Base-by-base conservation (phyloP, 2,329 filamentous ascomycete genomes). In the Samsoniella hepiali region DNA sequence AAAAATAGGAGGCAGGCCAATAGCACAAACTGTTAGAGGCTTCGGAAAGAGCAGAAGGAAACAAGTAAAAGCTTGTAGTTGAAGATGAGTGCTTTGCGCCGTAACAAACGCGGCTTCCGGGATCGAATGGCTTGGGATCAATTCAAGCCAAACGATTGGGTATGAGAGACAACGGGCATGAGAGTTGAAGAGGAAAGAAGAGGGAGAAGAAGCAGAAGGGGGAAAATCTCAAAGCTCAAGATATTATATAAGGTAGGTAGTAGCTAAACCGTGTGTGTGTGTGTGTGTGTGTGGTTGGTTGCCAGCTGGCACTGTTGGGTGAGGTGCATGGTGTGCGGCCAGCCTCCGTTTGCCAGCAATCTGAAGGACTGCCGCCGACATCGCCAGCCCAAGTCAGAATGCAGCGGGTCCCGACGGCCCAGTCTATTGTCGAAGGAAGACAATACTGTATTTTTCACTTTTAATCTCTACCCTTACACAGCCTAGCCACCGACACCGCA, bases 331-430 rank as follows among this genome's bases (percentile, higher is more conserved):
- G 13, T 49, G 34, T 44, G 54, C 42, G 45, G 31, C 38, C 5
- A 13, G 8, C 17, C 61, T 58, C 62, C 55, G 62, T 63, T 63
- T 63, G 62, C 22, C 11, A 9, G 36, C 22, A n/a, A 47, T 31
- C 31, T 51, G 34, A 57, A 27, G 13, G 53, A 58, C 55, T 27
- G 22, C 31, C 50, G 59, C 59, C 59, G 59, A 62, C 51, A 55
- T 62, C 59, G 59, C 59, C 51, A 40, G 29, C 47, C 9, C 11
- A 44, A 17, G 27, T 45, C 10, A 53, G 49, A 62, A 22, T n/a
- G 22, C 42, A 10, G 50, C 31, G 59, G 59, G 51, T 27, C 59
- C 22, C 22, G 13, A n/a, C n/a, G 1, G 10, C n/a, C 51, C 50
- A 38, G 11, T 27, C 32, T 49, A 62, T 62, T 62, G 51, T 62